A percentile compares a stretch with the other conserved stretches of the same genome.
Evolutionary conservation across 164 flowering plant genomes (phyloP).

Genomic region (Vitis rotundifolia): DNA sequence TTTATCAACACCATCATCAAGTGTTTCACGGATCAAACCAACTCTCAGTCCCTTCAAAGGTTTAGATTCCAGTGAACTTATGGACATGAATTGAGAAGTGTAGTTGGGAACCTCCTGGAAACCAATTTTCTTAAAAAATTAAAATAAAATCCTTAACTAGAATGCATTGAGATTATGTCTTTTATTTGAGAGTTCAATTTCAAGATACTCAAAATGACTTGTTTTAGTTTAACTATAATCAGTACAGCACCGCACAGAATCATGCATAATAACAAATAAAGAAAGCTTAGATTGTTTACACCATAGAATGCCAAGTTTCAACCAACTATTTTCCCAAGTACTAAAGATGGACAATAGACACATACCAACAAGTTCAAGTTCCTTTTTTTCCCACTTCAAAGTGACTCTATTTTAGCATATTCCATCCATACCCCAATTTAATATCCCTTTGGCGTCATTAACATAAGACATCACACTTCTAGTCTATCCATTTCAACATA

Average conservation of each 20-base stretch:
- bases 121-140: conserved; percentile 1
- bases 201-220: background rate
- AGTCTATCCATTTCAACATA: background rate
- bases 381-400: too few relatives aligned
- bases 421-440: background rate
- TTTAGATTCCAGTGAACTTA: conserved; percentile 48
- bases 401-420: background rate
- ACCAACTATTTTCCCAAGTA: too few relatives aligned
- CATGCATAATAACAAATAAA: background rate
- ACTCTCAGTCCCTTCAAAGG: conserved; percentile 86
- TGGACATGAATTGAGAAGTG: conserved; percentile 49
- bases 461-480: background rate
- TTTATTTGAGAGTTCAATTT: background rate
- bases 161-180: background rate
- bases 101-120: conserved; percentile 85
- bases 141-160: background rate
- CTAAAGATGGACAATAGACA: too few relatives aligned
- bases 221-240: background rate
- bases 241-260: background rate
- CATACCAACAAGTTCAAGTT: too few relatives aligned
- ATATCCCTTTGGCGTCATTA: background rate
- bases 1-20: conserved; percentile 78
- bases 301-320: too few relatives aligned
- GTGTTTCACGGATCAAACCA: conserved; percentile 85
- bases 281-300: too few relatives aligned